Percentiles rank a stretch among this genome's conserved stretches.
These are phyloP conservation scores for Fistulina hepatica DNA, from an alignment of 1,284 basidiomycete species.

Conservation along the genomic window DNA sequence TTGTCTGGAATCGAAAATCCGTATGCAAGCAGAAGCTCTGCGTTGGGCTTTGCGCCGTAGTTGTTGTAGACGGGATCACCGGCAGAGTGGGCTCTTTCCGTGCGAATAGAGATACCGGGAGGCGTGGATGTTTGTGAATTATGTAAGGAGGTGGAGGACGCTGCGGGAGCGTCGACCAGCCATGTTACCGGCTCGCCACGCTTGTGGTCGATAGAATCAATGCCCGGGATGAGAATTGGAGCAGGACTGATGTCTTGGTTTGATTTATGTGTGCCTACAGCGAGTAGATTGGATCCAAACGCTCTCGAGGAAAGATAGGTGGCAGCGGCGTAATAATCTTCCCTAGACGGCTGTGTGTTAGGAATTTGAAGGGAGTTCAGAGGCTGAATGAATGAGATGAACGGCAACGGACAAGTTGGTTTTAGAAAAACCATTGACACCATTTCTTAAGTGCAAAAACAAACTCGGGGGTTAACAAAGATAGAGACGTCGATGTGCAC, in stretches of 20 bases:
- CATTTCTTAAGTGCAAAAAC: neutral
- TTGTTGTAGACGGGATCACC: constrained; percentile 78
- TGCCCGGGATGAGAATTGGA: constrained; percentile 71
- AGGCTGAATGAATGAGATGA: neutral
- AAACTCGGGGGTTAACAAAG: neutral
- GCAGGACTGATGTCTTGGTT: constrained; percentile 35
- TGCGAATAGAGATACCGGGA: constrained; percentile 30
- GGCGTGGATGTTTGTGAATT: constrained; percentile 13
- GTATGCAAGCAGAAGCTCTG: constrained; percentile 80
- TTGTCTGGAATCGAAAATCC: constrained; percentile 72
- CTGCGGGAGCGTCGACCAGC: constrained; percentile 39
- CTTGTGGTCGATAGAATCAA: constrained; percentile 78
- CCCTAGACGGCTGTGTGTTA: constrained; percentile 36
- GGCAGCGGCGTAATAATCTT: constrained; percentile 54
- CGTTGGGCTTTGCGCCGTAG: constrained; percentile 77
- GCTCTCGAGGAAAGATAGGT: constrained; percentile 80
- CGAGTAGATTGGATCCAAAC: constrained; percentile 73
- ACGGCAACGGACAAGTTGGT: constrained; percentile 6
- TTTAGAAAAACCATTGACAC: neutral
- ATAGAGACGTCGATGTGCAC: constrained; percentile 17
- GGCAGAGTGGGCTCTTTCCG: constrained; percentile 31
- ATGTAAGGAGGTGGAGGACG: constrained; percentile 12
- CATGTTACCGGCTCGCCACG: constrained; percentile 69
- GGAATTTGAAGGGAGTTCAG: neutral
- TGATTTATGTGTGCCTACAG: too few relatives aligned